Conservation (phyloP, 257 asterid genomes). For the Perilla frutescens region DNA sequence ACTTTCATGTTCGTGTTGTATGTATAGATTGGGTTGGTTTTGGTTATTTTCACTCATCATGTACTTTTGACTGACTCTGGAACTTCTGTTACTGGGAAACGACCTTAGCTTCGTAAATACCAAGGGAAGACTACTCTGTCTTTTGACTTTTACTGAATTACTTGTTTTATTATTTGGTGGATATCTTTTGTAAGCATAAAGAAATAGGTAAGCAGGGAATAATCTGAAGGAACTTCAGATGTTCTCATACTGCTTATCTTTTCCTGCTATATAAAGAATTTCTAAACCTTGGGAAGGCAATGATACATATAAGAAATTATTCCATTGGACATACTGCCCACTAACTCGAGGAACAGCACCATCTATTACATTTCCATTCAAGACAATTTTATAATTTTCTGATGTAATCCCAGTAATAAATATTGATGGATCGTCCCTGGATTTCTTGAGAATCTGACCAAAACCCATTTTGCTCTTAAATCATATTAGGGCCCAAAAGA, state of each 20-base stretch:
- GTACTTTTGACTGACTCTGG: neutral
- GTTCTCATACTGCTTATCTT: no score
- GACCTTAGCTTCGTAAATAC: no score
- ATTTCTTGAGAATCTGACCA: neutral
- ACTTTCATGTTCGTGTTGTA: conserved; percentile 13
- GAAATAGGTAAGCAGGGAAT: neutral
- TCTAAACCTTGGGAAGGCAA: no score
- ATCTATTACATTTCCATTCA: neutral
- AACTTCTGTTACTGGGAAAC: no score
- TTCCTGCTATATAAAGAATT: neutral
- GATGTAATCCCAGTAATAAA: neutral
- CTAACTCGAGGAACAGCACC: neutral
- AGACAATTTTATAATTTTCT: neutral
- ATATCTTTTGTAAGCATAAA: neutral
- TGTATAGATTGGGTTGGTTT: conserved; percentile 1
- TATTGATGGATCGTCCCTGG: no score
- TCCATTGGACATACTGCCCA: neutral
- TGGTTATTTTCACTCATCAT: neutral
- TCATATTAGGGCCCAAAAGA: neutral
- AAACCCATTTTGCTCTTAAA: neutral
- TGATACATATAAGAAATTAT: no score
- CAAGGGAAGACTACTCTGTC: no score
- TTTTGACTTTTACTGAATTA: neutral
- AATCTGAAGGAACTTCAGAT: neutral
- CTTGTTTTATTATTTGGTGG: neutral